A percentile compares a stretch with the other conserved stretches of the same genome.
Conservation (phyloP, 495 filamentous ascomycete species). For the Podospora anserina region DNA sequence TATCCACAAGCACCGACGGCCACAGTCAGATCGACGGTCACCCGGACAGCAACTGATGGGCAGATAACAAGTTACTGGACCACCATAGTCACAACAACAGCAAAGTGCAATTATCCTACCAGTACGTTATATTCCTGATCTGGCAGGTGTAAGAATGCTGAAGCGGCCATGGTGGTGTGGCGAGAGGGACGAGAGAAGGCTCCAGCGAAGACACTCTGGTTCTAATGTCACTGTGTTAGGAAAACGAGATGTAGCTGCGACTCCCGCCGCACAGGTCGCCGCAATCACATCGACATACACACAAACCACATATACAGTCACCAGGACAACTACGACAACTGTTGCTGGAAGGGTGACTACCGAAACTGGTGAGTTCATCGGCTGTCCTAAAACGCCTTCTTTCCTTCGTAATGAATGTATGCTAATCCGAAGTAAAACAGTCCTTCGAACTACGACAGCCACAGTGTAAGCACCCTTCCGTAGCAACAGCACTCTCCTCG, state of each 20-base stretch:
- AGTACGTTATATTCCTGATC: constrained; percentile 12
- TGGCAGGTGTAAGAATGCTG: neutral
- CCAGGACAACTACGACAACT: constrained; percentile 36
- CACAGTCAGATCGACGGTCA: constrained; percentile 31
- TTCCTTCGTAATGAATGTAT: too few relatives aligned
- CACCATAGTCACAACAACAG: constrained; percentile 36
- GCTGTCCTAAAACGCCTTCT: too few relatives aligned
- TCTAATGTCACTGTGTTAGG: neutral
- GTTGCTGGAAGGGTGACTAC: constrained; percentile 36
- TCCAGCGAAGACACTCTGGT: constrained; percentile 4
- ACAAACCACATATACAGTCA: constrained; percentile 43
- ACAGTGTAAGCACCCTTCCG: constrained; percentile 35
- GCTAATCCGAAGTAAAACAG: constrained; percentile 14
- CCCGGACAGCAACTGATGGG: constrained; percentile 39
- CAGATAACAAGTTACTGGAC: constrained; percentile 35
- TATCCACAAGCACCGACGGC: constrained; percentile 34
- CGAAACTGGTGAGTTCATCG: constrained; percentile 34
- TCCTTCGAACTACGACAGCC: constrained; percentile 37
- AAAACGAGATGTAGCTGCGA: constrained; percentile 24
- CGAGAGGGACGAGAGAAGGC: constrained; percentile 2
- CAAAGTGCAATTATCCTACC: constrained; percentile 36
- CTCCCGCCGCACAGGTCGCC: constrained; percentile 28
- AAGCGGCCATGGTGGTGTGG: neutral
- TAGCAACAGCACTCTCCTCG: too few relatives aligned
- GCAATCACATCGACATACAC: constrained; percentile 41